A percentile compares a stretch with the other conserved stretches of the same genome.
phyloP scores from a whole-genome alignment of 768 basidiomycete genomes.

The Polyporus arcularius region DNA sequence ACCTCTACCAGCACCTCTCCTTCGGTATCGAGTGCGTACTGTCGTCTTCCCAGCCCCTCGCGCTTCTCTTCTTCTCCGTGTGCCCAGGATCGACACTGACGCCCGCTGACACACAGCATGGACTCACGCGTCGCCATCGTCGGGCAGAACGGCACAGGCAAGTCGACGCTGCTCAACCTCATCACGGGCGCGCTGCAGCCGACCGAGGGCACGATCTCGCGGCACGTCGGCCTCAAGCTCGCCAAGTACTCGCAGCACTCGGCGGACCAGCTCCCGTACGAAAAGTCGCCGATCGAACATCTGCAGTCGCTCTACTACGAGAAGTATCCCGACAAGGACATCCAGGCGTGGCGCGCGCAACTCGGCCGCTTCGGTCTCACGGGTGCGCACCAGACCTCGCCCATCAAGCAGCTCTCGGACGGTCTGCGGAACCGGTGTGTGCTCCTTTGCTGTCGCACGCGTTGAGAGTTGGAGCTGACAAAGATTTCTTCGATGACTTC shows the following conservation, averaged over 20 bases:
- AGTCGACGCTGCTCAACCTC: conserved; percentile 88
- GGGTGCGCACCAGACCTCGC: conserved; percentile 90
- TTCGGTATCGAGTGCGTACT: conserved; percentile 92
- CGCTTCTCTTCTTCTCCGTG: background rate
- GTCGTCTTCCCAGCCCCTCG: background rate
- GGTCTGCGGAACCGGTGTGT: conserved; percentile 91
- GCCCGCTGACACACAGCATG: conserved; percentile 54
- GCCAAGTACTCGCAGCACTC: conserved; percentile 99
- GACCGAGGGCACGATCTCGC: conserved; percentile 81
- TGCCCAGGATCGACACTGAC: no score
- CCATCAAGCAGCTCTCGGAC: conserved; percentile 93
- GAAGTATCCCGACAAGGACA: conserved; percentile 94
- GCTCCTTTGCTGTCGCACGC: background rate
- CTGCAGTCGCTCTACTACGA: conserved; percentile 77
- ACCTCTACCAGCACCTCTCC: conserved; percentile 84
- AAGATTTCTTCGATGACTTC: background rate
- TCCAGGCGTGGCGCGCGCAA: conserved; percentile 91
- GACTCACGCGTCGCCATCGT: conserved; percentile 95
- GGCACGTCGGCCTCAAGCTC: conserved; percentile 88
- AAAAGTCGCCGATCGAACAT: conserved; percentile 88
- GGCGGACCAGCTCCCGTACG: conserved; percentile 97
- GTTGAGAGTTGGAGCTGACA: no score
- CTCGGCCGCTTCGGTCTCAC: conserved; percentile 95
- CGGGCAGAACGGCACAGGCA: conserved; percentile 94
- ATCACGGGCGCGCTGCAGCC: conserved; percentile 85